These are phyloP conservation scores for Rhodotorula kratochvilovae DNA, from an alignment of 768 basidiomycete species.

Conservation along the genomic window DNA sequence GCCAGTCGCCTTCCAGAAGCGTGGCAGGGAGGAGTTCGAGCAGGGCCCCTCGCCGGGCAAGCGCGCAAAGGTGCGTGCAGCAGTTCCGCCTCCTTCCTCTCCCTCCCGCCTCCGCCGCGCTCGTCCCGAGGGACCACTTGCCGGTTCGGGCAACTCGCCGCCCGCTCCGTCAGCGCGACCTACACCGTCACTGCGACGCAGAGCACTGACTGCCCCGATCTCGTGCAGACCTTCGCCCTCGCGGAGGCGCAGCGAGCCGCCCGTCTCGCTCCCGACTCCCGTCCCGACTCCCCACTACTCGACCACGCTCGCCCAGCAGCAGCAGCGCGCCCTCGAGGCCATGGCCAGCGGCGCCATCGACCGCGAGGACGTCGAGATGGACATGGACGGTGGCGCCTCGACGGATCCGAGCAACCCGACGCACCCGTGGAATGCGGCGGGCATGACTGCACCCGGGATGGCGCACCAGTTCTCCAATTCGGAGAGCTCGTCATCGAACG, in stretches of 20 bases:
- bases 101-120: not conserved
- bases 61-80: conserved; percentile 12
- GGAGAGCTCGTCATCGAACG: not conserved
- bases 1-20: not conserved
- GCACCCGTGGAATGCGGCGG: conserved; percentile 22
- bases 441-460: conserved; percentile 4
- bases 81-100: not conserved
- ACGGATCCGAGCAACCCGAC: conserved; percentile 2
- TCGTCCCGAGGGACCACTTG: not conserved
- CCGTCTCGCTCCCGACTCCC: not conserved
- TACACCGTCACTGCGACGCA: not conserved
- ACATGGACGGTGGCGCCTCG: not conserved
- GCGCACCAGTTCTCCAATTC: conserved; percentile 17
- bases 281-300: conserved; percentile 11
- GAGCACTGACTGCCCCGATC: not conserved
- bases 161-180: not conserved
- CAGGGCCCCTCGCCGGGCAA: conserved; percentile 1
- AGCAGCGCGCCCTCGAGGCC: conserved; percentile 16
- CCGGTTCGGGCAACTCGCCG: not conserved
- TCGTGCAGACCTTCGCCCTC: not conserved
- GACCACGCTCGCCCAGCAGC: conserved; percentile 12
- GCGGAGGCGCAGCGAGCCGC: not conserved
- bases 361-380: conserved; percentile 27
- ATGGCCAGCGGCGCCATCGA: conserved; percentile 9
- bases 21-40: conserved; percentile 10